Conservation (phyloP, 2,329 filamentous ascomycete genomes). For the Botrytis fabae region DNA sequence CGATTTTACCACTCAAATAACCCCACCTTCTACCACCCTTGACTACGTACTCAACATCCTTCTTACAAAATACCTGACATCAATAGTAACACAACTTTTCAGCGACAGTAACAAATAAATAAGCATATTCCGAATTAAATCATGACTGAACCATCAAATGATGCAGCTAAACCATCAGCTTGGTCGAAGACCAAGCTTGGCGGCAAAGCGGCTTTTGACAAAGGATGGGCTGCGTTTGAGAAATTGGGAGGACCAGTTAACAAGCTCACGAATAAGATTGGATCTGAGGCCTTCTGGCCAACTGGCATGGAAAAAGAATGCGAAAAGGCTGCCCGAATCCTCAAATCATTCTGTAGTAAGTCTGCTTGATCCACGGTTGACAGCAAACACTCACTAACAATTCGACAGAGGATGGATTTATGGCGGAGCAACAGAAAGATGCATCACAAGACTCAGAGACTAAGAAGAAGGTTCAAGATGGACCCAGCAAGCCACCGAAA, state of each 20-base stretch:
- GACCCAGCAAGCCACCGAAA: constrained; percentile 55
- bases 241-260: constrained; percentile 69
- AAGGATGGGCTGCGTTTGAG: constrained; percentile 25
- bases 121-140: neutral
- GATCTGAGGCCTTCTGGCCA: constrained; percentile 82
- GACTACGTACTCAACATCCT: neutral
- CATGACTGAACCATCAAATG: constrained; percentile 4
- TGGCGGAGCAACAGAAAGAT: constrained; percentile 38
- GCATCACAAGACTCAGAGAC: constrained; percentile 16
- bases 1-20: neutral
- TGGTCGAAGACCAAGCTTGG: constrained; percentile 23
- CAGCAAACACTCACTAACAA: constrained; percentile 29
- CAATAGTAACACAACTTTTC: neutral
- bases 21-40: neutral
- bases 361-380: constrained; percentile 38
- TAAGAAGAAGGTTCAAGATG: constrained; percentile 47
- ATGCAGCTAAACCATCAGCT: constrained; percentile 3
- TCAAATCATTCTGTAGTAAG: constrained; percentile 87
- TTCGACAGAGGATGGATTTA: constrained; percentile 64
- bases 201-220: constrained; percentile 24
- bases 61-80: neutral
- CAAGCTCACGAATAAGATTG: constrained; percentile 76
- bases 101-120: neutral
- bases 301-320: constrained; percentile 83
- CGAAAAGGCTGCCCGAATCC: constrained; percentile 85